Evolutionary conservation across 108 stramenopile genomes (phyloP).

Genomic region (Skeletonema tropicum): DNA sequence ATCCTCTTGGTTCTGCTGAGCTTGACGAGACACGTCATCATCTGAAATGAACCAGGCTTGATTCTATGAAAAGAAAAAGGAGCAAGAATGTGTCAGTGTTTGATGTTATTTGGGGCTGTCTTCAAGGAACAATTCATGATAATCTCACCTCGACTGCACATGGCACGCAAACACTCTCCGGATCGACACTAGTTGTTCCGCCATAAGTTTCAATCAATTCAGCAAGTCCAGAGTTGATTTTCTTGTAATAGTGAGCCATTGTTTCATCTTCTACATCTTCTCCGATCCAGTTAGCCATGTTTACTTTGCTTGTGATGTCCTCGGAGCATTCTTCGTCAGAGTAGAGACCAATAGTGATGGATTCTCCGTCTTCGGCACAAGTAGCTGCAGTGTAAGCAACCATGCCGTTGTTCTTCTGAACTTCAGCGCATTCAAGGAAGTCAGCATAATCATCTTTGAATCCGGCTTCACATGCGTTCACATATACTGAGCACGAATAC

Average conservation of each 20-base stretch:
- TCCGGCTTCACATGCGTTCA: conserved; percentile 14
- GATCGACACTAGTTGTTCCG: not conserved
- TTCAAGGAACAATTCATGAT: too few relatives aligned
- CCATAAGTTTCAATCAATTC: not conserved
- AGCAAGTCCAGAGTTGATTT: not conserved
- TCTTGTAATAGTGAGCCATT: conserved; percentile 15
- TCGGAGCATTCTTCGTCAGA: conserved; percentile 77
- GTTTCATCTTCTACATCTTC: conserved; percentile 25
- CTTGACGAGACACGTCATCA: not conserved
- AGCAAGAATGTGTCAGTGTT: not conserved
- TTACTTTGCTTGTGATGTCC: conserved; percentile 50
- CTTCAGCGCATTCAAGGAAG: conserved; percentile 45
- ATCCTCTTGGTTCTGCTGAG: not conserved
- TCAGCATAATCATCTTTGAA: conserved; percentile 15
- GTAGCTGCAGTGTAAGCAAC: conserved; percentile 59
- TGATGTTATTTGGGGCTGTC: not conserved
- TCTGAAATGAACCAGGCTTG: not conserved
- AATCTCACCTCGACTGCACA: not conserved
- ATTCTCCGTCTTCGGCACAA: conserved; percentile 63
- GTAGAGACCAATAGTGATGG: conserved; percentile 77
- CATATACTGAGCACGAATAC: conserved; percentile 38
- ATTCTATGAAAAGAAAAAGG: not conserved
- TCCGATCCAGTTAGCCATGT: conserved; percentile 36
- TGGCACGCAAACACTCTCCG: not conserved
- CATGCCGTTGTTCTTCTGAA: conserved; percentile 47